phyloP scores from a whole-genome alignment of 2,329 filamentous ascomycete genomes.

The Penicillium sp. region DNA sequence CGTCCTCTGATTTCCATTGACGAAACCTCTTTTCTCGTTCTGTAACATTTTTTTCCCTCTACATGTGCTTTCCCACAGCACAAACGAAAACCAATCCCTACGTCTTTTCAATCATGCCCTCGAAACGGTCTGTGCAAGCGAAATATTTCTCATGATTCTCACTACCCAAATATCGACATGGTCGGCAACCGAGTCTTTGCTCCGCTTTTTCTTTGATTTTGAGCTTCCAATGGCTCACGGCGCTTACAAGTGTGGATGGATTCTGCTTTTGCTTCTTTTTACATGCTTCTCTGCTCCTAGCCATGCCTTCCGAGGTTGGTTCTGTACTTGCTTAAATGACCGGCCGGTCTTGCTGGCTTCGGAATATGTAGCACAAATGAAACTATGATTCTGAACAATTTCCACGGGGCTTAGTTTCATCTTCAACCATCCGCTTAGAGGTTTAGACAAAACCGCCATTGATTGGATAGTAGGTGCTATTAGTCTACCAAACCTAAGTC shows the following conservation, averaged over 20 bases:
- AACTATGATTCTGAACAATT: not conserved
- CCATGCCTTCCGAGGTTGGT: constrained; percentile 1
- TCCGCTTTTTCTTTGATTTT: constrained; percentile 6
- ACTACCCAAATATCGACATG: constrained; percentile 6
- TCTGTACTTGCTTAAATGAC: constrained; percentile 22
- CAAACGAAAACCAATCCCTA: constrained; percentile 13
- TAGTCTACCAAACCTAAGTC: not conserved
- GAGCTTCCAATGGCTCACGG: constrained; percentile 15
- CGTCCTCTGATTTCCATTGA: constrained; percentile 1
- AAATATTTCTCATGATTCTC: constrained; percentile 11
- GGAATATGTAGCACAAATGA: constrained; percentile 4
- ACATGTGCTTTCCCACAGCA: constrained; percentile 4
- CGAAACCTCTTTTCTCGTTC: constrained; percentile 3
- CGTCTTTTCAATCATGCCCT: constrained; percentile 6
- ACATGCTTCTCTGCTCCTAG: not conserved
- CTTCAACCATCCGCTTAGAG: too few species aligned
- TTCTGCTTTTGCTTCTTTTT: constrained; percentile 8
- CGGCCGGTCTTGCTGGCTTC: constrained; percentile 9
- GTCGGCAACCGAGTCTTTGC: constrained; percentile 2
- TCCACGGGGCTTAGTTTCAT: not conserved
- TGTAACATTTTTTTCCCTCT: constrained; percentile 13
- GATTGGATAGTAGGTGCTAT: not conserved
- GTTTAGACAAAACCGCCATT: not conserved
- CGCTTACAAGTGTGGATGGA: constrained; percentile 21
- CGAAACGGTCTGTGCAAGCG: constrained; percentile 13